These are phyloP conservation scores for Nicotiana tabacum DNA, from an alignment of 257 asterid species.

Conservation along the genomic window DNA sequence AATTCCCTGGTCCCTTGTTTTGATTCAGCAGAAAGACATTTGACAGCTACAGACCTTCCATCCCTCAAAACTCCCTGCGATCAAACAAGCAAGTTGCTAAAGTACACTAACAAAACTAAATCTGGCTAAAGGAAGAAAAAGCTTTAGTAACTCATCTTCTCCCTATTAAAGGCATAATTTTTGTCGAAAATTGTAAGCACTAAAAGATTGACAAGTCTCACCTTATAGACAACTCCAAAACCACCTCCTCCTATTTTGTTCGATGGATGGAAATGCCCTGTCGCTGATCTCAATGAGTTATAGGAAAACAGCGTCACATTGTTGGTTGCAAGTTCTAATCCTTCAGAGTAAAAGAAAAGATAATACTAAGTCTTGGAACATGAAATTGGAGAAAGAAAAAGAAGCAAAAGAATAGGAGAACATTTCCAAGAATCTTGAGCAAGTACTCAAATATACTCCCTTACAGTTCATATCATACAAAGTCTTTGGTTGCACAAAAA, in stretches of 20 bases:
- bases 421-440: neutral
- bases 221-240: conserved; percentile 73
- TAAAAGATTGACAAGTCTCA: conserved; percentile 6
- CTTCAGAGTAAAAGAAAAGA: neutral
- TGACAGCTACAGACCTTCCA: conserved; percentile 70
- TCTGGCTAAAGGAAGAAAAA: neutral
- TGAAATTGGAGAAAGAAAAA: neutral
- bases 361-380: neutral
- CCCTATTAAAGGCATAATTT: neutral
- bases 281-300: conserved; percentile 62
- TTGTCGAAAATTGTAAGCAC: too few relatives aligned
- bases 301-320: conserved; percentile 54
- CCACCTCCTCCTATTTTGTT: conserved; percentile 85
- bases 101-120: neutral
- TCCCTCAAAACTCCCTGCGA: conserved; percentile 73
- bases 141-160: neutral
- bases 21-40: conserved; percentile 71
- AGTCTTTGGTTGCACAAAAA: neutral
- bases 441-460: neutral
- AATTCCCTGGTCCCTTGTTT: conserved; percentile 74
- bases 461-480: neutral
- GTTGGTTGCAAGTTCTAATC: conserved; percentile 44
- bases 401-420: neutral
- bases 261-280: conserved; percentile 53
- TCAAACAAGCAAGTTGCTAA: neutral